Conservation (phyloP, 345 rosid species). For the Salix arbutifolia region DNA sequence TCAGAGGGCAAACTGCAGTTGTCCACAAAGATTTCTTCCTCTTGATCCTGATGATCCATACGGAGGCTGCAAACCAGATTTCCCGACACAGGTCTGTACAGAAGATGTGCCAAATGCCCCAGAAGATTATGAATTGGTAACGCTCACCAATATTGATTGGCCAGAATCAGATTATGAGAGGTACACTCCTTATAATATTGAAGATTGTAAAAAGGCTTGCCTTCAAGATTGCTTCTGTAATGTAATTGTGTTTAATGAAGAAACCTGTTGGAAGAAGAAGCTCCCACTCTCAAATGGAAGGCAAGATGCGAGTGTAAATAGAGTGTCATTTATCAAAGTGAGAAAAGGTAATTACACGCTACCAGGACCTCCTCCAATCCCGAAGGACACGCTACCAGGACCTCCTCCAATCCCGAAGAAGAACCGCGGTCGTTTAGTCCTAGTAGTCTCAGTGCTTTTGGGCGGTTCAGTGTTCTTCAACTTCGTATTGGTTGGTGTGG, state of each 20-base stretch:
- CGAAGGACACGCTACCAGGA: too few species aligned
- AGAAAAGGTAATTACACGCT: too few species aligned
- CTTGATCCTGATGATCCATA: background rate
- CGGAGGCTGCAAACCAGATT: constrained; percentile 8
- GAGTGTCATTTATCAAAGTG: constrained; percentile 1
- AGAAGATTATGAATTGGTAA: background rate
- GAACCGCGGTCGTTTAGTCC: too few species aligned
- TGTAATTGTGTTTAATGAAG: constrained; percentile 4
- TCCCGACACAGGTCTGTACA: background rate
- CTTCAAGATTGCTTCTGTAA: background rate
- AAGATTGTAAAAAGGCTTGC: background rate
- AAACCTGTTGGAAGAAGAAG: constrained; percentile 38
- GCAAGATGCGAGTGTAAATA: background rate
- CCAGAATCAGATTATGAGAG: background rate
- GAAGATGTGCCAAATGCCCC: background rate
- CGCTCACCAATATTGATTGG: background rate
- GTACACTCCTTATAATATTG: background rate
- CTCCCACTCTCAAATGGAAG: constrained; percentile 36
- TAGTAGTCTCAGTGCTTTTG: constrained; percentile 15
- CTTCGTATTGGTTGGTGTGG: constrained; percentile 10
- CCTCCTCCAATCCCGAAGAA: too few species aligned
- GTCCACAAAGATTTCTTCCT: constrained; percentile 20
- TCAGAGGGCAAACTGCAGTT: constrained; percentile 10
- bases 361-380: too few species aligned
- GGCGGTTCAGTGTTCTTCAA: constrained; percentile 29